Evolutionary conservation across 2,329 filamentous ascomycete species (phyloP).

Genomic region (Dryadomyces quercus-mongolicae): DNA sequence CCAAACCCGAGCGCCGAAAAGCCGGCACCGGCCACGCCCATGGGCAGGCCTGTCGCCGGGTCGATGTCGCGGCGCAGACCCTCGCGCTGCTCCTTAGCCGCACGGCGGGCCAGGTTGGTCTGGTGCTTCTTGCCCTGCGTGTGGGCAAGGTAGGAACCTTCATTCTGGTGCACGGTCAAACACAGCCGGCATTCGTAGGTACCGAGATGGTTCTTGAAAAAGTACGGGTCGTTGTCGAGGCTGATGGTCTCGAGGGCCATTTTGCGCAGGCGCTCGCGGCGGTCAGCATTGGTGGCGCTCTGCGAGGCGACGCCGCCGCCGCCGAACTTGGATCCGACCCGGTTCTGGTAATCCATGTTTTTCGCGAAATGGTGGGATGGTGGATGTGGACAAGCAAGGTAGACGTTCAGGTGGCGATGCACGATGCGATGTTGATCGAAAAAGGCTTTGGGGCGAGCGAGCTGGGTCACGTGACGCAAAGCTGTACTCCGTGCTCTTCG

Average conservation of each 20-base stretch:
- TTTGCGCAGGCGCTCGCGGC: slow-evolving; percentile 91
- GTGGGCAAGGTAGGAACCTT: slow-evolving; percentile 96
- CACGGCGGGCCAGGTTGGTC: slow-evolving; percentile 90
- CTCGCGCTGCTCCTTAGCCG: slow-evolving; percentile 89
- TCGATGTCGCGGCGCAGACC: slow-evolving; percentile 59
- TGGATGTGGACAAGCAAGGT: background rate
- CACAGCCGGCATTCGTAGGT: slow-evolving; percentile 97
- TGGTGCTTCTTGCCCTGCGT: slow-evolving; percentile 98
- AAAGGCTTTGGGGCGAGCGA: too few species aligned
- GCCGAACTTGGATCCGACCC: slow-evolving; percentile 93
- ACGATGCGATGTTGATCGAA: too few species aligned
- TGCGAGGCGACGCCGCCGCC: slow-evolving; percentile 92
- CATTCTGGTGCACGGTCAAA: slow-evolving; percentile 95
- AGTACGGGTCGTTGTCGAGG: slow-evolving; percentile 98
- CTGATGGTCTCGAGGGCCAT: slow-evolving; percentile 98
- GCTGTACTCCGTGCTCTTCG: too few species aligned
- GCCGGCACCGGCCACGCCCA: slow-evolving; percentile 65
- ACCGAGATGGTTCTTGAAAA: slow-evolving; percentile 99
- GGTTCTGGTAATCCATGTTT: slow-evolving; percentile 69
- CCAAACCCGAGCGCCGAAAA: slow-evolving; percentile 42
- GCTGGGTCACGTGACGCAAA: too few species aligned
- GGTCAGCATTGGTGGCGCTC: slow-evolving; percentile 89
- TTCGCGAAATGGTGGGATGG: background rate
- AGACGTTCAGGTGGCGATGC: background rate
- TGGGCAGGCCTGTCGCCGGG: slow-evolving; percentile 55